Percentiles rank a stretch among this genome's conserved stretches.
phyloP scores from a whole-genome alignment of 176 grass and related monocot genomes.

The Thalia dealbata region DNA sequence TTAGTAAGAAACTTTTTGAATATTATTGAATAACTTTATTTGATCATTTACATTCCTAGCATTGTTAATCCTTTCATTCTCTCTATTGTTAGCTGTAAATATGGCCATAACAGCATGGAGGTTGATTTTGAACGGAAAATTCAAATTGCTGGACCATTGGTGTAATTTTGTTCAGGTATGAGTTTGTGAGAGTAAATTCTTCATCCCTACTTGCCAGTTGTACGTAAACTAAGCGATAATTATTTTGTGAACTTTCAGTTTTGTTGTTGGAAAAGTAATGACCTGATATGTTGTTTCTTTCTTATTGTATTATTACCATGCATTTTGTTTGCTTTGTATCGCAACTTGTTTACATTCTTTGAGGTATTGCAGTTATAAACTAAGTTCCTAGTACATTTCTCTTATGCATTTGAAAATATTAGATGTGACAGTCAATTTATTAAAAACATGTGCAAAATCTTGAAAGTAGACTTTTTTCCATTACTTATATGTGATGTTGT shows the following conservation, averaged over 20 bases:
- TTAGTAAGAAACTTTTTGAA: slow-evolving; percentile 45
- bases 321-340: too few species aligned
- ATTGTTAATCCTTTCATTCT: neutral
- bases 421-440: too few species aligned
- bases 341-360: too few species aligned
- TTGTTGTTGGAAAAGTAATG: neutral
- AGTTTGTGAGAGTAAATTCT: neutral
- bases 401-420: too few species aligned
- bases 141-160: slow-evolving; percentile 73
- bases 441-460: too few species aligned
- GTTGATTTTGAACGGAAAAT: slow-evolving; percentile 77
- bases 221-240: neutral
- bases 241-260: too few species aligned
- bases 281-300: neutral
- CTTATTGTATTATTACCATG: too few species aligned
- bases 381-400: too few species aligned
- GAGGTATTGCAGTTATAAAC: too few species aligned
- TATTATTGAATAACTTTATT: slow-evolving; percentile 12
- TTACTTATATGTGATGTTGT: too few species aligned
- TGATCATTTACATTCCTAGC: neutral
- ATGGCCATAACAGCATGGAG: slow-evolving; percentile 75
- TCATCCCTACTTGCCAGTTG: neutral
- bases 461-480: too few species aligned
- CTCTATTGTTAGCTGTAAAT: slow-evolving; percentile 49
- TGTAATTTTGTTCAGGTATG: slow-evolving; percentile 82